These are phyloP conservation scores for Aspergillus neotritici DNA, from an alignment of 2,329 filamentous ascomycete species.

Conservation along the genomic window DNA sequence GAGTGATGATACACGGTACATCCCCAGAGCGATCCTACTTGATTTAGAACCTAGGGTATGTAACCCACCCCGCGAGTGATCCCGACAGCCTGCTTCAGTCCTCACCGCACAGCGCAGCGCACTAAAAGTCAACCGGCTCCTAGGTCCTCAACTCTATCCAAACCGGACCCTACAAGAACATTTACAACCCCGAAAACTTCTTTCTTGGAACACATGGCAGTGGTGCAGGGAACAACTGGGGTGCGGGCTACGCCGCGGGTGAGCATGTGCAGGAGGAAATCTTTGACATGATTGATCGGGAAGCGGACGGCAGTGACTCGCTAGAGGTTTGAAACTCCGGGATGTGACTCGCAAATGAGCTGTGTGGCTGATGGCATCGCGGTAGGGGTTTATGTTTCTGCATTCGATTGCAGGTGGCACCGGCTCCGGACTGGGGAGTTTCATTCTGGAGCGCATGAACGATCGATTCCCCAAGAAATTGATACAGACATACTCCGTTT, in stretches of 20 bases:
- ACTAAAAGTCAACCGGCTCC: constrained; percentile 1
- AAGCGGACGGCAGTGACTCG: constrained; percentile 96
- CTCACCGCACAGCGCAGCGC: constrained; percentile 7
- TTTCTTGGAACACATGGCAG: constrained; percentile 91
- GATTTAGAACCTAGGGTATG: constrained; percentile 84
- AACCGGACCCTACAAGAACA: constrained; percentile 90
- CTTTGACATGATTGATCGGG: constrained; percentile 98
- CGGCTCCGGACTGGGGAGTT: constrained; percentile 91
- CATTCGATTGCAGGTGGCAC: constrained; percentile 98
- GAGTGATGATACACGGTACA: constrained; percentile 97
- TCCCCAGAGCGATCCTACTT: constrained; percentile 89
- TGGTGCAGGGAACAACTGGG: constrained; percentile 97
- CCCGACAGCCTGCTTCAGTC: background rate
- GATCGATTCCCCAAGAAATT: constrained; percentile 98
- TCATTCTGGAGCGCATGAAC: constrained; percentile 89
- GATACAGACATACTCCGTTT: constrained; percentile 98
- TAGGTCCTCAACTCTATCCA: constrained; percentile 88
- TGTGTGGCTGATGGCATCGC: constrained; percentile 1
- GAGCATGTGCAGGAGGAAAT: constrained; percentile 92
- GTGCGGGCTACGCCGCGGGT: constrained; percentile 88
- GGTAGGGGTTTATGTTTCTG: constrained; percentile 90
- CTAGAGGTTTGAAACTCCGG: constrained; percentile 59
- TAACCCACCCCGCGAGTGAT: constrained; percentile 1
- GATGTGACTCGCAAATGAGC: background rate
- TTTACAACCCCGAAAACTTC: constrained; percentile 99